phyloP scores from a whole-genome alignment of 768 basidiomycete genomes.

The Collybia sp. region DNA sequence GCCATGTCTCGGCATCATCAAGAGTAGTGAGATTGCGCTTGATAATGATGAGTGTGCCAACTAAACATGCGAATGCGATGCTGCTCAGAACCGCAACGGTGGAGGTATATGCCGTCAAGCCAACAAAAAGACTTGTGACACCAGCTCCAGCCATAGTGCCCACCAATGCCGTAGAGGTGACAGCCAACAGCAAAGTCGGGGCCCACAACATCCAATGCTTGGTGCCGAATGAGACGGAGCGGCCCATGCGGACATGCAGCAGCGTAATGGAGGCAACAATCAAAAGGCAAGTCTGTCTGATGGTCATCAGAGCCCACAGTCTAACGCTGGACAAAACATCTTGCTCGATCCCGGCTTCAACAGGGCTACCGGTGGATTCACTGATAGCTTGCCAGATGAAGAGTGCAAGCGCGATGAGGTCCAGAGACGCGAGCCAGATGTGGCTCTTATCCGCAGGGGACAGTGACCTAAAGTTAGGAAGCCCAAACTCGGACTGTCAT shows the following conservation, averaged over 20 bases:
- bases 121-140: conserved; percentile 52
- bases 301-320: conserved; percentile 65
- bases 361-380: conserved; percentile 44
- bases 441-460: conserved; percentile 67
- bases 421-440: conserved; percentile 67
- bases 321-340: conserved; percentile 53
- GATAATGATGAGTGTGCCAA: conserved; percentile 60
- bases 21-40: conserved; percentile 58
- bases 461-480: conserved; percentile 63
- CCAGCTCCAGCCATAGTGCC: conserved; percentile 53
- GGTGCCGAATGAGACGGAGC: conserved; percentile 63
- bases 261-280: conserved; percentile 57
- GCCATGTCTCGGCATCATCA: conserved; percentile 57
- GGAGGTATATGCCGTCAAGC: conserved; percentile 54
- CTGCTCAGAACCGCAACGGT: conserved; percentile 47
- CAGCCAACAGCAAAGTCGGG: conserved; percentile 50
- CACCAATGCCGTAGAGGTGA: conserved; percentile 54
- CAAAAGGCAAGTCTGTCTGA: conserved; percentile 66
- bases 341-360: conserved; percentile 36
- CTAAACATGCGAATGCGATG: conserved; percentile 51
- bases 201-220: conserved; percentile 74
- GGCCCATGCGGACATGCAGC: conserved; percentile 66
- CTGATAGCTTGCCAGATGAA: conserved; percentile 64
- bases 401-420: conserved; percentile 53
- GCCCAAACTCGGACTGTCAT: conserved; percentile 68